Conservation (phyloP, 2,329 filamentous ascomycete species). For the Helicocarpus griseus region DNA sequence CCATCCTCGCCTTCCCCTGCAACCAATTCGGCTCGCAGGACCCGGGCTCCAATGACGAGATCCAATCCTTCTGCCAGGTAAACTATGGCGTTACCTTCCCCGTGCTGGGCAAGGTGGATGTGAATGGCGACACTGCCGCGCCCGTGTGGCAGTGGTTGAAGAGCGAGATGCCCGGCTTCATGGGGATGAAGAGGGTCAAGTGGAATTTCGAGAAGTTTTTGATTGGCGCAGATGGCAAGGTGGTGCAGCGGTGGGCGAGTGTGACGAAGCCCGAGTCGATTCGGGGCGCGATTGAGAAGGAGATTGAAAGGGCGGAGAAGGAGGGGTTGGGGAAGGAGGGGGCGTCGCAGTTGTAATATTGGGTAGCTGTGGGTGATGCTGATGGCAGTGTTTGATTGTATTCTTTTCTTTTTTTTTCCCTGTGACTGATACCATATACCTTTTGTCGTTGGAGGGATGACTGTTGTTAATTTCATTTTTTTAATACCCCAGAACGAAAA, state of each 20-base stretch:
- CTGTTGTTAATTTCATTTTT: too few species aligned
- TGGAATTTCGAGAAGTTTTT: constrained; percentile 99
- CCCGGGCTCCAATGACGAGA: constrained; percentile 70
- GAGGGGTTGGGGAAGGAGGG: constrained; percentile 13
- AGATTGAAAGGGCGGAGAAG: constrained; percentile 51
- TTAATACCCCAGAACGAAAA: too few species aligned
- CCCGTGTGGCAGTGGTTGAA: constrained; percentile 72
- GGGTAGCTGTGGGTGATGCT: neutral
- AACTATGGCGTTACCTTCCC: constrained; percentile 95
- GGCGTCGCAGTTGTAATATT: neutral
- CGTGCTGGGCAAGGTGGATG: constrained; percentile 82
- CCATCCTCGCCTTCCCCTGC: constrained; percentile 92
- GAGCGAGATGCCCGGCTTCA: constrained; percentile 62
- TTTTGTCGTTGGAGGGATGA: too few species aligned
- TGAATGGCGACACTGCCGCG: constrained; percentile 75
- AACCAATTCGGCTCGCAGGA: constrained; percentile 95
- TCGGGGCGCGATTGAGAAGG: constrained; percentile 64
- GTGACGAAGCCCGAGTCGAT: constrained; percentile 76
- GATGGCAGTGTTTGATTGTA: too few species aligned
- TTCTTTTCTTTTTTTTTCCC: neutral
- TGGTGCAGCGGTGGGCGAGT: constrained; percentile 79
- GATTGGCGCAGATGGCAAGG: constrained; percentile 72
- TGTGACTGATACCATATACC: neutral
- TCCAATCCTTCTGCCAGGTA: constrained; percentile 75
- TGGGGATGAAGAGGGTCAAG: constrained; percentile 87